Evolutionary conservation across 2,329 filamentous ascomycete genomes (phyloP).

Genomic region (Pochonia chlamydosporia): DNA sequence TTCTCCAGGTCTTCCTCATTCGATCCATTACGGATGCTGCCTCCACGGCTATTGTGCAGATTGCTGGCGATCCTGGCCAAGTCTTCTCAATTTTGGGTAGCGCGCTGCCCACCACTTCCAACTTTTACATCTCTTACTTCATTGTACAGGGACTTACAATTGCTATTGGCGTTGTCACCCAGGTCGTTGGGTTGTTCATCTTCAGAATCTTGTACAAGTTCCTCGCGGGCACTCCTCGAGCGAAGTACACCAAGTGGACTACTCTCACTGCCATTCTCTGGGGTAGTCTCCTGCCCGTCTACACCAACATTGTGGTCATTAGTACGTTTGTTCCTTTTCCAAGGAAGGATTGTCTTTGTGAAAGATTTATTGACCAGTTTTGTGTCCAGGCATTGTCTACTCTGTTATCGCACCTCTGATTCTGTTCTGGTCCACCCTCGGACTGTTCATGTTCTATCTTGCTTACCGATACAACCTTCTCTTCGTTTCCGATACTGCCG

Average conservation of each 20-base stretch:
- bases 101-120: conserved; percentile 76
- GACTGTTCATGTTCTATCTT: conserved; percentile 72
- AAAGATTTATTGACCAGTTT: conserved; percentile 6
- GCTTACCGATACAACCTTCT: conserved; percentile 84
- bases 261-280: conserved; percentile 63
- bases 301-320: conserved; percentile 69
- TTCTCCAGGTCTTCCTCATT: conserved; percentile 90
- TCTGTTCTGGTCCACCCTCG: conserved; percentile 72
- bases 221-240: conserved; percentile 70
- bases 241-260: conserved; percentile 71
- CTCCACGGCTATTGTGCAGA: conserved; percentile 57
- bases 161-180: conserved; percentile 66
- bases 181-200: conserved; percentile 59
- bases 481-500: conserved; percentile 69
- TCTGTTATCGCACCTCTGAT: conserved; percentile 79
- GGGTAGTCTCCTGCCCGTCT: conserved; percentile 71
- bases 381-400: conserved; percentile 58
- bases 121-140: conserved; percentile 91
- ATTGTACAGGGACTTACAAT: conserved; percentile 77
- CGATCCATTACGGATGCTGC: conserved; percentile 77
- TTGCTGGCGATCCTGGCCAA: conserved; percentile 55
- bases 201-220: conserved; percentile 64
- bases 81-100: conserved; percentile 61
- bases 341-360: conserved; percentile 8
- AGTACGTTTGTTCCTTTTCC: conserved; percentile 33